Percentiles rank a stretch among this genome's conserved stretches.
These are phyloP conservation scores for Wickerhamomyces strasburgensis DNA, from an alignment of 805 yeast species.

Conservation along the genomic window DNA sequence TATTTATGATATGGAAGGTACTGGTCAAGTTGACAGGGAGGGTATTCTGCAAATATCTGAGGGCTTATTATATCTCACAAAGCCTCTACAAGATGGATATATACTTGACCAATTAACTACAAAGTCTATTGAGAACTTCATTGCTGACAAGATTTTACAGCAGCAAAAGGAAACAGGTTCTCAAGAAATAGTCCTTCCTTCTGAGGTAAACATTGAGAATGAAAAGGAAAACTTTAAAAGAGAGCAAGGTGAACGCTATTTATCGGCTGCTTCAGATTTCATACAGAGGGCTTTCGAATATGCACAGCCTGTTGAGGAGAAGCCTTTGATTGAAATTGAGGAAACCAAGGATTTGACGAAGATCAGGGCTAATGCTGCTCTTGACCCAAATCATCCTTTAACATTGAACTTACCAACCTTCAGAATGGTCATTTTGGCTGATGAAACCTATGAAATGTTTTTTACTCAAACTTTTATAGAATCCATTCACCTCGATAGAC, in stretches of 20 bases:
- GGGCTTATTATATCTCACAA: conserved; percentile 74
- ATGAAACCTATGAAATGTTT: conserved; percentile 84
- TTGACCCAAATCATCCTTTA: conserved; percentile 76
- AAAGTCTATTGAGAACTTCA: conserved; percentile 55
- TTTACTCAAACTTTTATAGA: conserved; percentile 64
- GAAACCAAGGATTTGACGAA: conserved; percentile 25
- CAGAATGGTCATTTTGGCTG: conserved; percentile 91
- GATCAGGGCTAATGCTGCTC: conserved; percentile 65
- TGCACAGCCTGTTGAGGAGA: conserved; percentile 64
- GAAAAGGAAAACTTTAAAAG: conserved; percentile 46
- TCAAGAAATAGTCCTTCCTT: conserved; percentile 46
- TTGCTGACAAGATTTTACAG: conserved; percentile 54
- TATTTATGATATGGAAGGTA: conserved; percentile 58
- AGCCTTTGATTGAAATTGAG: conserved; percentile 39
- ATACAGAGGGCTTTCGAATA: conserved; percentile 86
- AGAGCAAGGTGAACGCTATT: conserved; percentile 71
- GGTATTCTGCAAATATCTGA: conserved; percentile 82
- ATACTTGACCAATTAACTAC: conserved; percentile 62
- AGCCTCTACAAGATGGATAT: conserved; percentile 77
- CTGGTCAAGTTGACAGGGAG: conserved; percentile 66
- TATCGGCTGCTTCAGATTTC: conserved; percentile 82
- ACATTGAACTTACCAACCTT: conserved; percentile 79
- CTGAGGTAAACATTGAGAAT: conserved; percentile 58
- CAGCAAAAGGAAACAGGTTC: conserved; percentile 28
- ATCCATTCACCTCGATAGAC: conserved; percentile 63